phyloP scores from a whole-genome alignment of 805 yeast genomes.

The Metschnikowia kofuensis region DNA sequence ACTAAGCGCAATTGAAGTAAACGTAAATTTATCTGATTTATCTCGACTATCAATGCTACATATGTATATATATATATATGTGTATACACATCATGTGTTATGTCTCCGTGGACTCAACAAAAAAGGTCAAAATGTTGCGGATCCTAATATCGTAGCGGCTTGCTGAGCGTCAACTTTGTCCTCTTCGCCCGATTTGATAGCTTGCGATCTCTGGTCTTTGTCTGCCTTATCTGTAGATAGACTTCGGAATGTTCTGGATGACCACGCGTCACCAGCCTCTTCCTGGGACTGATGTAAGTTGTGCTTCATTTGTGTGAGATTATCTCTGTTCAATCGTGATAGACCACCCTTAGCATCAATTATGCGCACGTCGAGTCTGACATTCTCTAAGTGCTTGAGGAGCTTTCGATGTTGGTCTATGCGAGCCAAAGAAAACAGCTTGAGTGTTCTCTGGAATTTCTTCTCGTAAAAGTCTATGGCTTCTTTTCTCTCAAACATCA shows the following conservation, averaged over 20 bases:
- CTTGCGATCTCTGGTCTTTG: slow-evolving; percentile 10
- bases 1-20: slow-evolving; percentile 3
- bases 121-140: slow-evolving; percentile 54
- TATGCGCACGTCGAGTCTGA: slow-evolving; percentile 66
- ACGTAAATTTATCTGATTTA: neutral
- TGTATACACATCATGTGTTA: too few relatives aligned
- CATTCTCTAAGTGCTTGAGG: slow-evolving; percentile 67
- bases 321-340: slow-evolving; percentile 76
- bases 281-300: slow-evolving; percentile 43
- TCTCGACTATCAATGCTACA: slow-evolving; percentile 1
- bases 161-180: slow-evolving; percentile 66
- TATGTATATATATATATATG: neutral
- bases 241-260: slow-evolving; percentile 40
- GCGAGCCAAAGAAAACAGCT: slow-evolving; percentile 59
- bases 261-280: slow-evolving; percentile 42
- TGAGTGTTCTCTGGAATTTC: slow-evolving; percentile 52
- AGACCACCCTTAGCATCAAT: slow-evolving; percentile 80
- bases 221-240: slow-evolving; percentile 28
- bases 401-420: slow-evolving; percentile 87
- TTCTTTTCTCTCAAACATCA: slow-evolving; percentile 68
- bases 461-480: slow-evolving; percentile 57
- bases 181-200: slow-evolving; percentile 3
- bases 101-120: too few relatives aligned
- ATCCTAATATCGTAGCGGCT: slow-evolving; percentile 81
- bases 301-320: slow-evolving; percentile 45